These are phyloP conservation scores for Gossypioides kirkii DNA, from an alignment of 345 rosid species.

Conservation along the genomic window DNA sequence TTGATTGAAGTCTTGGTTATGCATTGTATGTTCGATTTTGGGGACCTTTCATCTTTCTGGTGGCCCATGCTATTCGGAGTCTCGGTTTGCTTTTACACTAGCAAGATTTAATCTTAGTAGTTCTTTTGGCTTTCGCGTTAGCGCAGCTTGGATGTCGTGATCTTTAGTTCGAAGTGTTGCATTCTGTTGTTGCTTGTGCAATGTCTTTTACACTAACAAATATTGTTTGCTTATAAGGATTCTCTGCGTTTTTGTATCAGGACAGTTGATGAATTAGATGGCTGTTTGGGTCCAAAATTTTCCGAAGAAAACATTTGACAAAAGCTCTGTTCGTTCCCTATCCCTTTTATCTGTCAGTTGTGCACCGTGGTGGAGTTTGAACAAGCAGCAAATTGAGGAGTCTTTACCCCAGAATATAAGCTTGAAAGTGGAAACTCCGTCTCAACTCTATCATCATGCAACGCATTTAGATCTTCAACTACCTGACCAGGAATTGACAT, in stretches of 20 bases:
- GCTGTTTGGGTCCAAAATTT: constrained; percentile 35
- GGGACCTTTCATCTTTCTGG: not conserved
- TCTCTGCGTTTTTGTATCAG: not conserved
- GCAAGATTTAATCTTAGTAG: too few species aligned
- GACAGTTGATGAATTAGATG: constrained; percentile 10
- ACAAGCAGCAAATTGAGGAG: constrained; percentile 20
- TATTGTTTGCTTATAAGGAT: constrained; percentile 6
- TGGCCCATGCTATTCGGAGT: too few species aligned
- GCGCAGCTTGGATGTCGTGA: not conserved
- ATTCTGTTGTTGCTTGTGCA: not conserved
- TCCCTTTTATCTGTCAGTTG: constrained; percentile 34
- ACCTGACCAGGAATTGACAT: constrained; percentile 58
- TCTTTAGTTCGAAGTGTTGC: not conserved
- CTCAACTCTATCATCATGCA: constrained; percentile 29
- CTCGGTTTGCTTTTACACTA: too few species aligned
- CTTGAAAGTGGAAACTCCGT: constrained; percentile 45
- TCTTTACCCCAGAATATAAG: constrained; percentile 36
- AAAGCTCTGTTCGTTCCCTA: constrained; percentile 18
- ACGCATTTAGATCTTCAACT: constrained; percentile 42
- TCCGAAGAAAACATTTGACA: constrained; percentile 33
- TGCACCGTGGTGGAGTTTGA: constrained; percentile 39
- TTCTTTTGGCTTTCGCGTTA: too few species aligned
- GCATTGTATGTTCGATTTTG: not conserved
- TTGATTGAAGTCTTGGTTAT: not conserved
- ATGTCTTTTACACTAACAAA: not conserved